Conservation (phyloP, 2,329 filamentous ascomycete species). For the Sporothrix inflata region DNA sequence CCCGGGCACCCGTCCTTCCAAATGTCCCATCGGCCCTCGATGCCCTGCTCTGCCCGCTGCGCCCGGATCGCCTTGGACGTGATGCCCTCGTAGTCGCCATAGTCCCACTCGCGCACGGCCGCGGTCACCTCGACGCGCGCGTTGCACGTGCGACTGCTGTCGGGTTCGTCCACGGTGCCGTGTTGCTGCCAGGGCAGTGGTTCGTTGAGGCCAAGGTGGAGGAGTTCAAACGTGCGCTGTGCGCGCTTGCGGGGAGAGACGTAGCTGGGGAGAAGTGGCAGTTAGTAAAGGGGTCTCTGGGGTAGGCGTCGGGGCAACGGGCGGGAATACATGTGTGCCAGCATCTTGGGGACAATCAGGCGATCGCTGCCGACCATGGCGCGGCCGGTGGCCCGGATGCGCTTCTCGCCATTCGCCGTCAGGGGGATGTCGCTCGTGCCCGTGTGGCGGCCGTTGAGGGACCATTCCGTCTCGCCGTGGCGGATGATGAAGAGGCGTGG, state of each 20-base stretch:
- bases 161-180: slow-evolving; percentile 41
- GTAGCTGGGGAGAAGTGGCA: slow-evolving; percentile 57
- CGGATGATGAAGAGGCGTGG: slow-evolving; percentile 81
- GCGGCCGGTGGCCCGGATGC: slow-evolving; percentile 74
- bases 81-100: slow-evolving; percentile 84
- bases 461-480: slow-evolving; percentile 97
- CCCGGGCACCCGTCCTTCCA: slow-evolving; percentile 87
- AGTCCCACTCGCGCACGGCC: slow-evolving; percentile 83
- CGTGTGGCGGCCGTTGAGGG: slow-evolving; percentile 82
- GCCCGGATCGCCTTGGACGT: slow-evolving; percentile 70
- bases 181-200: slow-evolving; percentile 70
- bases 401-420: slow-evolving; percentile 78
- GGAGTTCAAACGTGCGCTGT: slow-evolving; percentile 86
- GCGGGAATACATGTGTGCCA: slow-evolving; percentile 74
- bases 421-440: slow-evolving; percentile 84
- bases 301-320: no score
- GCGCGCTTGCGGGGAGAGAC: slow-evolving; percentile 85
- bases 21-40: slow-evolving; percentile 72
- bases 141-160: slow-evolving; percentile 48
- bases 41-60: slow-evolving; percentile 59
- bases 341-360: slow-evolving; percentile 78
- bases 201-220: slow-evolving; percentile 71
- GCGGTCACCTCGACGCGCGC: slow-evolving; percentile 70
- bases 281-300: neutral
- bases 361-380: slow-evolving; percentile 84